Base-by-base conservation (phyloP, 1,139 yeast species). In the Hansenula lynferdii region DNA sequence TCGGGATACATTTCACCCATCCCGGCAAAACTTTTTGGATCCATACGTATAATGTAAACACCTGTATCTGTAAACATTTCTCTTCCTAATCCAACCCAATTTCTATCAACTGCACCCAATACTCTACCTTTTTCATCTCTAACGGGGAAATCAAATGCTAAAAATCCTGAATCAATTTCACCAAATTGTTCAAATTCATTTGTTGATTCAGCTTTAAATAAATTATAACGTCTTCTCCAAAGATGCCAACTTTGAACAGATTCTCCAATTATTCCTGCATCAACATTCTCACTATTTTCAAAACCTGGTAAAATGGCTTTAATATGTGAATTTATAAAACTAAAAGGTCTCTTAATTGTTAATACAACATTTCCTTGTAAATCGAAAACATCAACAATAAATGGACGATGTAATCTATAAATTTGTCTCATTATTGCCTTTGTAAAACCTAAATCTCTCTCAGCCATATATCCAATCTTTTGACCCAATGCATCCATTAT, bases 11-110 rank as follows among this genome's bases (percentile, higher is more conserved):
- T 42, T 32, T 28, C 26, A n/a, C 30, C 36, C 28, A 35, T 17
- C 8, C 38, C 40, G 12, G 19, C 15, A 14, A 33, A 35, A 3
- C 31, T 16, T 10, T 43, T 36, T n/a, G 42, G 36, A 9, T 86
- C 95, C 85, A 87, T 83, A 43, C 96, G 65, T 26, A 92, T 64
- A 11, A 89, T 77, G 59, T 92, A 92, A 3, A 87, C 90, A 46
- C 97, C 97, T 0, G 96, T 85, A 60, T 92, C 97, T 0, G 97
- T 90, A 56, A 90, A 84, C 54, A 90, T 63, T 57, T 92, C 98
- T 53, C 97, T 73, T 3, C 95, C 95, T 28, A 92, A 64, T 0
- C 98, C 98, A 5, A 85, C 95, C 94, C 96, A 92, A 60, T 89
- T 87, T 52, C 97, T 73, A 58, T 87, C 95, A 2, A 92, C 90